Evolutionary conservation across 1,284 basidiomycete species (phyloP), one percentile per base, ranked within the genome.

Genomic region (Austroboletus rostrupii): DNA sequence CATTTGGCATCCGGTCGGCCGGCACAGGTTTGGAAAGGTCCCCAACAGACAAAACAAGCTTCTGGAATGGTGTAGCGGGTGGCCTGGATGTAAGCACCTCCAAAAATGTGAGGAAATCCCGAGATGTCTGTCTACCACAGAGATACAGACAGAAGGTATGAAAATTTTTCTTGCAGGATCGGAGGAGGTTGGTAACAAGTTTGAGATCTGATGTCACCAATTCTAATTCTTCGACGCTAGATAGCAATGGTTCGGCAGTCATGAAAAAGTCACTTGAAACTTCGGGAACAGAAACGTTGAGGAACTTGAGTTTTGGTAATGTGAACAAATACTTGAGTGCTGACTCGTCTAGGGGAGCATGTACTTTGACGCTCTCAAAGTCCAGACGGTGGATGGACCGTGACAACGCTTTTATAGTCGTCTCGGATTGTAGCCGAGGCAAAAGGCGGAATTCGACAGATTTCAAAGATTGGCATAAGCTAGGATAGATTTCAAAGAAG

Each of bases 401-500:
- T 1, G 54, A 61, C 21, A 59, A 45, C 5, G 46, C 47, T 36
- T 39, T 38, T 1, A 40, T 33, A 7, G 38, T 48, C 0, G 42
- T 21, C 11, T 6, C 4, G 6, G 48, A 32, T 11, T n/a, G 23
- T n/a, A 28, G 11, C 6, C 3, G 10, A 1, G 11, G 5, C 1
- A 17, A 17, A 29, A 57, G 54, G 14, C 21, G 17, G 13, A 61
- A 46, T 16, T 44, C 19, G 26, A 59, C 1, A 10, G 48, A 47
- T 31, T 37, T 52, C 36, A 54, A 12, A 17, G 49, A 41, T 12
- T 2, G 53, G 40, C 53, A 61, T 3, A 37, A 10, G 11, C 28
- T 14, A 13, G 49, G 48, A 23, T 42, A 49, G 20, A n/a, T 50
- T 3, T 57, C 42, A 29, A 59, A 33, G 40, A 60, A 57, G 3